Base-by-base conservation (phyloP, 805 yeast species). In the Teunomyces barrocoloradensis region DNA sequence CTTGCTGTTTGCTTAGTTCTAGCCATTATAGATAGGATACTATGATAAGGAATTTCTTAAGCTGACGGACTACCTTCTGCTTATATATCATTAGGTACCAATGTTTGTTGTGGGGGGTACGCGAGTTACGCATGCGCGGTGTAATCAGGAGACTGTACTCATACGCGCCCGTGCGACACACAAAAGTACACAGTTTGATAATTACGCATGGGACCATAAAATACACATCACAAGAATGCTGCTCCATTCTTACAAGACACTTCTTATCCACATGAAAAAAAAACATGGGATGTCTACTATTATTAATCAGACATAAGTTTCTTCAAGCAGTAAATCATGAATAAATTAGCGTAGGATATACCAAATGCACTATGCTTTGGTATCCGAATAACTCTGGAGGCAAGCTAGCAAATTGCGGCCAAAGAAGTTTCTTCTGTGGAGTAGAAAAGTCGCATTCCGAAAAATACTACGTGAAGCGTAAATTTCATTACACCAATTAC, bases 1-100 rank as follows among this genome's bases (percentile, higher is more conserved):
- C 95, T 87, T 65, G 95, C 94, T 58, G 95, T 87, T 82, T 87
- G 95, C 73, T 87, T 87, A 55, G 95, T 87, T 87, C 94, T 87
- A 65, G 95, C 95, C 95, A 87, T 87, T 69, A 54, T 60, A 49
- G 44, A 43, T 46, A 15, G 32, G 35, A 29, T 34, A 38, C 41
- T 13, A 43, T 44, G 43, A 41, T 41, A 35, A 37, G 36, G 13
- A 23, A 37, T 12, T 38, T 25, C 12, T 3, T 11, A 37, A 21
- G 15, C 27, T 37, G 29, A 12, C 9, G 40, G 40, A 29, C 13
- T 13, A 37, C 25, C 40, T 23, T 37, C 28, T 37, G 40, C 23
- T 37, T 37, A 37, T 37, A 37, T 37, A 37, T 12, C 25, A 11
- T 37, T 23, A 13, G 40, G 28, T 13, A 13, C 34, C 34, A 17